Evolutionary conservation across 2,329 filamentous ascomycete genomes (phyloP).

Genomic region (Capronia epimyces): DNA sequence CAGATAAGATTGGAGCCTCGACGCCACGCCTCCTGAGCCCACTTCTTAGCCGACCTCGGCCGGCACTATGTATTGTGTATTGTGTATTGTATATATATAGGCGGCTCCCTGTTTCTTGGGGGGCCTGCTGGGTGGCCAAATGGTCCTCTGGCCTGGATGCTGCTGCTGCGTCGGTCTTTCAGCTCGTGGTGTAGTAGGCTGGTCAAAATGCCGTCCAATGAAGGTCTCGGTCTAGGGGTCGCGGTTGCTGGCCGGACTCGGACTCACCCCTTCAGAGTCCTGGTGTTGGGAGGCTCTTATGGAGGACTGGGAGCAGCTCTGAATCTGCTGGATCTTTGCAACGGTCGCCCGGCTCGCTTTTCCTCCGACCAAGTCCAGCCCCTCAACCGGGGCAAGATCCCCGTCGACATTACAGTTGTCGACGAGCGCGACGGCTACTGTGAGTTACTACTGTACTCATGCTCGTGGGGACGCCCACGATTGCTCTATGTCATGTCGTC

Average conservation of each 20-base stretch:
- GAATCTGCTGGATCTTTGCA: conserved; percentile 62
- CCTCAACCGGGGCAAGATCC: conserved; percentile 40
- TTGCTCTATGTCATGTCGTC: conserved; percentile 19
- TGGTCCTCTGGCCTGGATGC: too few relatives aligned
- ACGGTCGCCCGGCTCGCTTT: conserved; percentile 51
- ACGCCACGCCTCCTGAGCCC: too few relatives aligned
- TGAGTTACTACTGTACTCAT: too few relatives aligned
- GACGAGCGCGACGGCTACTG: conserved; percentile 81
- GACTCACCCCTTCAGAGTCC: conserved; percentile 45
- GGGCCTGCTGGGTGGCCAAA: too few relatives aligned
- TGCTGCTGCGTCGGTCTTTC: too few relatives aligned
- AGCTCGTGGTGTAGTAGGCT: too few relatives aligned
- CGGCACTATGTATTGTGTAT: too few relatives aligned
- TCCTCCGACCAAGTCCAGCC: conserved; percentile 27
- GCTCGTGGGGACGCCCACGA: background rate
- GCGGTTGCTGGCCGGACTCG: conserved; percentile 6
- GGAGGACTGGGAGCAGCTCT: conserved; percentile 62
- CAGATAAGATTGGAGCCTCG: too few relatives aligned
- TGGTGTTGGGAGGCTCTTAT: conserved; percentile 68
- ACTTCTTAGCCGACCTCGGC: too few relatives aligned
- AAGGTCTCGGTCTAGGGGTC: conserved; percentile 4
- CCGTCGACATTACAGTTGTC: conserved; percentile 65
- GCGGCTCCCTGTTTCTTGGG: too few relatives aligned
- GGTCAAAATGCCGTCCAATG: conserved; percentile 12
- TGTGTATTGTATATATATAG: too few relatives aligned